Percentiles rank a stretch among this genome's conserved stretches.
Evolutionary conservation across 352 stramenopile species (phyloP).

Genomic region (Phytophthora pluvialis): DNA sequence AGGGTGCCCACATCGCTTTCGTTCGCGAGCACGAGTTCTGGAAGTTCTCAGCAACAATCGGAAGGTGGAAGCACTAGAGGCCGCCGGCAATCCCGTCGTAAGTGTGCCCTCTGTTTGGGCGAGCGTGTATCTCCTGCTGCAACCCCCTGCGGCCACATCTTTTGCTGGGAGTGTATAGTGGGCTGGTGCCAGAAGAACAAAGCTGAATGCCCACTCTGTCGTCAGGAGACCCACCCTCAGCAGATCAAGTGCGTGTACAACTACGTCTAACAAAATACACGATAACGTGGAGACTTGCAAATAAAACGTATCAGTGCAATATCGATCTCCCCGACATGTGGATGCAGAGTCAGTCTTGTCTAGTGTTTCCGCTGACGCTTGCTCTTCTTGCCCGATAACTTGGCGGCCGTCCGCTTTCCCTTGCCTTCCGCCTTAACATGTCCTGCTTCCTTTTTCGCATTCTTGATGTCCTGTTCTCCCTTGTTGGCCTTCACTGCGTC

Average conservation of each 20-base stretch:
- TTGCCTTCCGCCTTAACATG: slow-evolving; percentile 52
- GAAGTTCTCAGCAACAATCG: slow-evolving; percentile 4
- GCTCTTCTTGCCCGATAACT: slow-evolving; percentile 53
- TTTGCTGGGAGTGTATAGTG: slow-evolving; percentile 95
- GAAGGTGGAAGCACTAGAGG: not conserved
- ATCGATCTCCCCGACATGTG: slow-evolving; percentile 21
- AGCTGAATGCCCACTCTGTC: slow-evolving; percentile 90
- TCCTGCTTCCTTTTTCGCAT: slow-evolving; percentile 22
- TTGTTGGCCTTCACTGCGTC: slow-evolving; percentile 69
- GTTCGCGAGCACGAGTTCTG: not conserved
- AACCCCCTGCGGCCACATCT: slow-evolving; percentile 91
- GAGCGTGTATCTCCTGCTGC: slow-evolving; percentile 74
- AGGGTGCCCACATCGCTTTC: slow-evolving; percentile 48
- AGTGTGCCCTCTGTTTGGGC: slow-evolving; percentile 89
- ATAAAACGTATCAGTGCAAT: slow-evolving; percentile 37
- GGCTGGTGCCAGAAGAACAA: slow-evolving; percentile 94
- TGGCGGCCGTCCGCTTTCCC: slow-evolving; percentile 30
- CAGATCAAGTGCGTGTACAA: slow-evolving; percentile 93
- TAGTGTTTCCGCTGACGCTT: slow-evolving; percentile 61
- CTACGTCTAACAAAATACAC: slow-evolving; percentile 63
- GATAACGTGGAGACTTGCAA: slow-evolving; percentile 9
- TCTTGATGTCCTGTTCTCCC: slow-evolving; percentile 30
- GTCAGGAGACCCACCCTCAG: slow-evolving; percentile 86
- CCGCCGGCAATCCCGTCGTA: slow-evolving; percentile 45
- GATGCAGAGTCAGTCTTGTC: slow-evolving; percentile 3